Evolutionary conservation across 345 rosid genomes (phyloP).

Genomic region (Hibiscus syriacus): DNA sequence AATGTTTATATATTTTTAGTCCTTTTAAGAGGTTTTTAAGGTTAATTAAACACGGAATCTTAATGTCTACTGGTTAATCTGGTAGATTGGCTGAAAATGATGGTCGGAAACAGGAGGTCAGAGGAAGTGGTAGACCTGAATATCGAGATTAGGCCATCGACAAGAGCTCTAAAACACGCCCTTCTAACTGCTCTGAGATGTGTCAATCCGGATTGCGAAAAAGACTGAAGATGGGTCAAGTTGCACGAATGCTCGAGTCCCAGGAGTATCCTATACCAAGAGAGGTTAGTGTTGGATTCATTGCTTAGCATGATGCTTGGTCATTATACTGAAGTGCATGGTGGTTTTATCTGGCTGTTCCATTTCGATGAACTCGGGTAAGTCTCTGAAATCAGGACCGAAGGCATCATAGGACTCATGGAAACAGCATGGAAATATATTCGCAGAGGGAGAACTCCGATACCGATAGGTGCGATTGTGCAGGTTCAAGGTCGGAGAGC

Average conservation of each 20-base stretch:
- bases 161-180: conserved; percentile 78
- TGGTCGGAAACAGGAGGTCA: conserved; percentile 89
- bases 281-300: conserved; percentile 52
- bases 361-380: neutral
- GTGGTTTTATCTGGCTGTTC: neutral
- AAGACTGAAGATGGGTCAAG: conserved; percentile 97
- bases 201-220: conserved; percentile 87
- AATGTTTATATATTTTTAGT: neutral
- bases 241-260: conserved; percentile 97
- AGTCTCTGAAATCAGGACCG: conserved; percentile 47
- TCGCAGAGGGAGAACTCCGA: conserved; percentile 62
- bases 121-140: conserved; percentile 92
- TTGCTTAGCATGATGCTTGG: neutral
- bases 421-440: conserved; percentile 63
- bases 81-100: conserved; percentile 98
- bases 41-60: neutral
- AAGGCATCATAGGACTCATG: conserved; percentile 59
- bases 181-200: conserved; percentile 94
- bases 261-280: conserved; percentile 93
- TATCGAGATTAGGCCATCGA: conserved; percentile 79
- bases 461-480: conserved; percentile 53
- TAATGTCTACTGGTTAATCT: conserved; percentile 64
- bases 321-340: neutral
- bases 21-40: neutral
- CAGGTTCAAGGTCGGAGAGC: conserved; percentile 61